phyloP scores from a whole-genome alignment of 345 rosid species.

The Corchorus capsularis region DNA sequence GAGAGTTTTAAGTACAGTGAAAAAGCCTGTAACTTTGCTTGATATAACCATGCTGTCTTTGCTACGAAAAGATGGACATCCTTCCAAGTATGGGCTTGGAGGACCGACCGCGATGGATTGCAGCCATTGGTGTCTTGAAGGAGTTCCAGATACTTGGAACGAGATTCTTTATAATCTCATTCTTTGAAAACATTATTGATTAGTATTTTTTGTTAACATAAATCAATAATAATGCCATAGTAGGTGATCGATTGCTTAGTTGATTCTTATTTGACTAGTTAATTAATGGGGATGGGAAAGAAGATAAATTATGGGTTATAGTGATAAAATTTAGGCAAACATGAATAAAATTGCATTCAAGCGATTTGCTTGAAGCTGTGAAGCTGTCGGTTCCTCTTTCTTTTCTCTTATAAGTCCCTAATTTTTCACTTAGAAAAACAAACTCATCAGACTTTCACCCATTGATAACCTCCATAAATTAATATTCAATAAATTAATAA shows the following conservation, averaged over 20 bases:
- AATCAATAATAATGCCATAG: neutral
- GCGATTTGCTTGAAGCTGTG: too few relatives aligned
- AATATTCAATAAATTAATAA: too few relatives aligned
- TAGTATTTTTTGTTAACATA: neutral
- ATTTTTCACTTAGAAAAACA: too few relatives aligned
- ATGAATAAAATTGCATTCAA: too few relatives aligned
- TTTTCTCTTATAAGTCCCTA: too few relatives aligned
- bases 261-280: neutral
- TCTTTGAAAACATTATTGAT: neutral
- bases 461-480: too few relatives aligned
- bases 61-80: conserved; percentile 90
- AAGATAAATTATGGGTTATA: too few relatives aligned
- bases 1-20: conserved; percentile 45
- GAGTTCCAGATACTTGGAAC: conserved; percentile 97
- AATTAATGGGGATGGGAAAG: too few relatives aligned
- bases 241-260: neutral
- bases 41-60: conserved; percentile 73
- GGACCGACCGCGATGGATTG: conserved; percentile 67
- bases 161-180: conserved; percentile 46
- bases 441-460: too few relatives aligned
- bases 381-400: too few relatives aligned
- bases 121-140: conserved; percentile 93
- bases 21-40: conserved; percentile 53
- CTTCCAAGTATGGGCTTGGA: conserved; percentile 66
- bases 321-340: too few relatives aligned